Percentiles rank a stretch among this genome's conserved stretches.
phyloP scores from a whole-genome alignment of 306 rosid genomes.

The Styphnolobium japonicum region DNA sequence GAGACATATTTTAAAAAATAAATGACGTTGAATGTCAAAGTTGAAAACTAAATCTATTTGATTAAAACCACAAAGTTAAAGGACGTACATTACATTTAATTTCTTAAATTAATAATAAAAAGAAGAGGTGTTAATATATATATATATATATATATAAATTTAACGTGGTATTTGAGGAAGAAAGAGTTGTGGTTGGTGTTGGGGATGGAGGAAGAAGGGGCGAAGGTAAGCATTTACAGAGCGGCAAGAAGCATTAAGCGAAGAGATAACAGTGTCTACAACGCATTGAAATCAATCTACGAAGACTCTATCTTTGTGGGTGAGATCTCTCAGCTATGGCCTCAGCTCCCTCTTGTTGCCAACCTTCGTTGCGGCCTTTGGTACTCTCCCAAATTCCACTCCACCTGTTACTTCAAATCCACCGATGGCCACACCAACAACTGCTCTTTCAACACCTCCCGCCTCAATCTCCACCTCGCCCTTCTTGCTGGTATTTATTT shows the following conservation, averaged over 20 bases:
- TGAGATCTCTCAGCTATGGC: constrained; percentile 73
- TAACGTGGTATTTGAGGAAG: no score
- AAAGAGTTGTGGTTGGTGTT: not conserved
- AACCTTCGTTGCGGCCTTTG: constrained; percentile 93
- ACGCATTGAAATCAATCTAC: constrained; percentile 79
- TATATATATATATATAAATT: no score
- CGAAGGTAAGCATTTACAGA: constrained; percentile 61
- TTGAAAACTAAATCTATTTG: no score
- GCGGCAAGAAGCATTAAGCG: constrained; percentile 73
- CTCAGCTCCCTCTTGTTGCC: constrained; percentile 85
- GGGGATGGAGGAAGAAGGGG: constrained; percentile 28
- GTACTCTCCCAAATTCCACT: constrained; percentile 67
- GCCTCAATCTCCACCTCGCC: constrained; percentile 88
- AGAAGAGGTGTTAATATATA: no score
- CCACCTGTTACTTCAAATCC: constrained; percentile 91
- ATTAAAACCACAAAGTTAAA: no score
- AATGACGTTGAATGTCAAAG: no score
- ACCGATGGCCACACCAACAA: constrained; percentile 95
- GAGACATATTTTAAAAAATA: no score
- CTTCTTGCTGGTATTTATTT: constrained; percentile 88
- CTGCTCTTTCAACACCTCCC: constrained; percentile 78
- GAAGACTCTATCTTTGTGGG: constrained; percentile 80
- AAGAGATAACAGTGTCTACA: constrained; percentile 70
- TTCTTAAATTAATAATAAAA: no score
- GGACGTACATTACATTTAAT: no score